These are phyloP conservation scores for Peronospora farinosa DNA, from an alignment of 352 stramenopile species.

Conservation along the genomic window DNA sequence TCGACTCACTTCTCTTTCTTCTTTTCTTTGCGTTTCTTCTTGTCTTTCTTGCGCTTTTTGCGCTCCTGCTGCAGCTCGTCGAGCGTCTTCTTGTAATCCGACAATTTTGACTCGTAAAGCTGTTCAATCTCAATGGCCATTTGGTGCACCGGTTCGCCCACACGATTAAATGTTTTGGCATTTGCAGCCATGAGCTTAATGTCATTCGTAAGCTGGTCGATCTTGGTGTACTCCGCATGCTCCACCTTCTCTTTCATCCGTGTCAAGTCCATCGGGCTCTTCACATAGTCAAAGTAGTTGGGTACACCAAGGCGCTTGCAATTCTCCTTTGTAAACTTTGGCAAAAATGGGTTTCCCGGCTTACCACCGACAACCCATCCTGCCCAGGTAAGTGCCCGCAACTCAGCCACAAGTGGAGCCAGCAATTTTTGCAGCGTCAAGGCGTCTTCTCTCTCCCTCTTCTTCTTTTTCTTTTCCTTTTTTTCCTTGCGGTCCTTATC, in stretches of 20 bases:
- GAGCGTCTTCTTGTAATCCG: constrained; percentile 58
- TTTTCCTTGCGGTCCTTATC: constrained; percentile 77
- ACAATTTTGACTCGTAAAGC: constrained; percentile 67
- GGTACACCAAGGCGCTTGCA: constrained; percentile 75
- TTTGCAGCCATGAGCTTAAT: constrained; percentile 79
- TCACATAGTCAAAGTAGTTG: constrained; percentile 85
- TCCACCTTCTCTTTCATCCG: constrained; percentile 82
- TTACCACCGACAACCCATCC: constrained; percentile 74
- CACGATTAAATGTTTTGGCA: constrained; percentile 80
- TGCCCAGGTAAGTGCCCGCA: constrained; percentile 62
- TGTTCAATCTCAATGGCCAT: constrained; percentile 79
- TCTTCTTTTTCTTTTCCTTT: constrained; percentile 82
- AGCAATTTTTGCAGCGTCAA: constrained; percentile 67
- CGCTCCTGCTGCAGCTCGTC: constrained; percentile 72
- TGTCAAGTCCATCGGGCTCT: constrained; percentile 76
- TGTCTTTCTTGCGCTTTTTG: constrained; percentile 86
- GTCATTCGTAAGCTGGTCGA: constrained; percentile 72
- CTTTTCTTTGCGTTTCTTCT: constrained; percentile 88
- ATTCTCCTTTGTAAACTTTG: constrained; percentile 83
- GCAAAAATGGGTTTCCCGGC: constrained; percentile 67
- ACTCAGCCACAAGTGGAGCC: constrained; percentile 53
- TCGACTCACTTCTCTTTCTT: constrained; percentile 74
- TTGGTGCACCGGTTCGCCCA: constrained; percentile 73
- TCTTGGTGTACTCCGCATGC: constrained; percentile 60
- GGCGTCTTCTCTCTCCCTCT: constrained; percentile 69